These are phyloP conservation scores for Sclerotinia sclerotiorum DNA, from an alignment of 2,329 filamentous ascomycete genomes.

Conservation along the genomic window DNA sequence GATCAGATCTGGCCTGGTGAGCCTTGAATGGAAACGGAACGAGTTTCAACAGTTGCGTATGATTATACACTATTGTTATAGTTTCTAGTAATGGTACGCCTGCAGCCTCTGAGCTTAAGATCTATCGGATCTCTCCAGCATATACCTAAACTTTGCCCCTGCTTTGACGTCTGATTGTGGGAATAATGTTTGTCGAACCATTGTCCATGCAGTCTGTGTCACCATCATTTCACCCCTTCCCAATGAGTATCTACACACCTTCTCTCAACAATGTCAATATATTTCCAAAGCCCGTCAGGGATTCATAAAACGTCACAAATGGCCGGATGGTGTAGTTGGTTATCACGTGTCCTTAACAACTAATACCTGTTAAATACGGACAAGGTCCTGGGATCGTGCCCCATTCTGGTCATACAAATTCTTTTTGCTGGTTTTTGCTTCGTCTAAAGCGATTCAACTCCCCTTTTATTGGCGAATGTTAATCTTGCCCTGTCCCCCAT, in stretches of 20 bases:
- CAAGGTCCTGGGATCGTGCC: slow-evolving; percentile 22
- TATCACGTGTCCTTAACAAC: slow-evolving; percentile 23
- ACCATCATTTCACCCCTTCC: background rate
- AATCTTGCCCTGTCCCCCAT: too few relatives aligned
- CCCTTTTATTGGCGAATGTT: background rate
- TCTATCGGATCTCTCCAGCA: background rate
- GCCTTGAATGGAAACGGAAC: slow-evolving; percentile 22
- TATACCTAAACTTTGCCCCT: too few relatives aligned
- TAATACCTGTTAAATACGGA: background rate
- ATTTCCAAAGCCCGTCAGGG: rapidly evolving
- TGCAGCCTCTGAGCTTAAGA: background rate
- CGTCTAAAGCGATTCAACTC: too few relatives aligned
- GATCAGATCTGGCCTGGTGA: slow-evolving; percentile 64
- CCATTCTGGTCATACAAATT: slow-evolving; percentile 13
- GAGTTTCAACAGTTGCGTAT: background rate
- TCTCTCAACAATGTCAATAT: rapidly evolving
- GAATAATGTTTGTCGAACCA: background rate
- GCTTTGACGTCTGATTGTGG: background rate
- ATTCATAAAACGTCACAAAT: background rate
- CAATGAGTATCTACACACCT: background rate
- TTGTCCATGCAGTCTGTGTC: background rate
- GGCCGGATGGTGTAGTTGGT: slow-evolving; percentile 23
- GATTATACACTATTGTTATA: background rate
- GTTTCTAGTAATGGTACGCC: background rate
- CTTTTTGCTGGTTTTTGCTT: background rate